Percentiles rank a stretch among this genome's conserved stretches.
Evolutionary conservation across 148 eudicot species (phyloP).

Genomic region (Cornus kousa): DNA sequence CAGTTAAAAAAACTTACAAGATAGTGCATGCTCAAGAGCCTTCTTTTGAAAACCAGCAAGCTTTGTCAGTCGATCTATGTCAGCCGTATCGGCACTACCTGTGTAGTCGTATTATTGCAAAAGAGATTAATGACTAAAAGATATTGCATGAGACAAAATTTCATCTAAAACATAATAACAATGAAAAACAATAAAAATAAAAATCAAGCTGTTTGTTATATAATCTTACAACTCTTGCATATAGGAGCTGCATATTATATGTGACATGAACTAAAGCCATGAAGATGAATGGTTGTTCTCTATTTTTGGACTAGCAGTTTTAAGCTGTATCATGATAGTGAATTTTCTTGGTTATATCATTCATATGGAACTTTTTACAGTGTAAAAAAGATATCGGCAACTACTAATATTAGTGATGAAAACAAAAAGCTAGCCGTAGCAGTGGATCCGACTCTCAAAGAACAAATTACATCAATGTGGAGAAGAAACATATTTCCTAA

Average conservation of each 20-base stretch:
- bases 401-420: too few relatives aligned
- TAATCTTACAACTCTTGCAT: neutral
- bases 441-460: neutral
- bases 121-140: constrained; percentile 11
- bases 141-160: neutral
- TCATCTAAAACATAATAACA: neutral
- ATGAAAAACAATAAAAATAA: too few relatives aligned
- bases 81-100: constrained; percentile 40
- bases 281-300: neutral
- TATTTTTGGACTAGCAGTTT: neutral
- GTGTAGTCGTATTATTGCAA: neutral
- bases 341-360: neutral
- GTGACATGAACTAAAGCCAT: neutral
- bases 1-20: constrained; percentile 54
- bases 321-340: neutral
- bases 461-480: neutral
- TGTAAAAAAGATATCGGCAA: neutral
- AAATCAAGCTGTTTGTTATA: neutral
- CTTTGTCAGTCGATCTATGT: constrained; percentile 51
- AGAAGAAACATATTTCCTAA: neutral
- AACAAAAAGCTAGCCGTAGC: neutral
- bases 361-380: neutral
- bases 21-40: constrained; percentile 82
- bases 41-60: constrained; percentile 88
- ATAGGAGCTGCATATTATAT: neutral